phyloP scores from a whole-genome alignment of 768 basidiomycete species.

The Auriscalpium microsporum region DNA sequence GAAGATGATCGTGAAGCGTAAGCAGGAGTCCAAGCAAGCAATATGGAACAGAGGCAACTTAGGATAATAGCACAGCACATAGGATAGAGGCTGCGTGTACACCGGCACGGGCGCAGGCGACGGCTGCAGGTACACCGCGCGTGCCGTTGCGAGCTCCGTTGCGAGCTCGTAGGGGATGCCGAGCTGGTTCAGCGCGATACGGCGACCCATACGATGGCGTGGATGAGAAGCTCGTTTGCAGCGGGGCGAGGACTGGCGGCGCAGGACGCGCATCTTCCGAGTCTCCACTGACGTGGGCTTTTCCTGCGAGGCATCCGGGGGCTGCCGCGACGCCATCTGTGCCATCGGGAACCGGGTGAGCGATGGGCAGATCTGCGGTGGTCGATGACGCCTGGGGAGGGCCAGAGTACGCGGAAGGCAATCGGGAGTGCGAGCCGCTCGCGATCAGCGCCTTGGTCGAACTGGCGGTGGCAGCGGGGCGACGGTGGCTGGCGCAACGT shows the following conservation, averaged over 20 bases:
- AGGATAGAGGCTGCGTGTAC: slow-evolving; percentile 27
- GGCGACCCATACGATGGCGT: slow-evolving; percentile 64
- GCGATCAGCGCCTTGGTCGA: slow-evolving; percentile 4
- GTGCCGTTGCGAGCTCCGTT: too few relatives aligned
- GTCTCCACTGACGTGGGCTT: slow-evolving; percentile 2
- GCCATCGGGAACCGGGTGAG: slow-evolving; percentile 2
- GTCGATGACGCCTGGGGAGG: neutral
- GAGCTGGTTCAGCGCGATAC: slow-evolving; percentile 66
- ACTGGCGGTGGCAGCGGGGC: slow-evolving; percentile 21
- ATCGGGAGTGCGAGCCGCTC: neutral
- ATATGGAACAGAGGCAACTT: too few relatives aligned
- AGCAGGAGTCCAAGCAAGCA: too few relatives aligned
- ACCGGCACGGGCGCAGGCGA: slow-evolving; percentile 13
- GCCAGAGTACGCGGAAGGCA: neutral
- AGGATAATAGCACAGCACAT: neutral
- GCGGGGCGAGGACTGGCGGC: slow-evolving; percentile 32
- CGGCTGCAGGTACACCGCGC: slow-evolving; percentile 60
- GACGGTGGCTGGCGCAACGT: slow-evolving; percentile 46
- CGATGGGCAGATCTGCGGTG: slow-evolving; percentile 1
- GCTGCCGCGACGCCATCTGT: neutral
- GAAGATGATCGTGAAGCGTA: too few relatives aligned
- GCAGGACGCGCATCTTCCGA: slow-evolving; percentile 21
- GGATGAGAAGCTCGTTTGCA: slow-evolving; percentile 37
- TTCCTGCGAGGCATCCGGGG: neutral
- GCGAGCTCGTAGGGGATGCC: slow-evolving; percentile 78